Evolutionary conservation across 345 rosid genomes (phyloP), one percentile per base, ranked within the genome.

Genomic region (Arabidopsis arenosa): DNA sequence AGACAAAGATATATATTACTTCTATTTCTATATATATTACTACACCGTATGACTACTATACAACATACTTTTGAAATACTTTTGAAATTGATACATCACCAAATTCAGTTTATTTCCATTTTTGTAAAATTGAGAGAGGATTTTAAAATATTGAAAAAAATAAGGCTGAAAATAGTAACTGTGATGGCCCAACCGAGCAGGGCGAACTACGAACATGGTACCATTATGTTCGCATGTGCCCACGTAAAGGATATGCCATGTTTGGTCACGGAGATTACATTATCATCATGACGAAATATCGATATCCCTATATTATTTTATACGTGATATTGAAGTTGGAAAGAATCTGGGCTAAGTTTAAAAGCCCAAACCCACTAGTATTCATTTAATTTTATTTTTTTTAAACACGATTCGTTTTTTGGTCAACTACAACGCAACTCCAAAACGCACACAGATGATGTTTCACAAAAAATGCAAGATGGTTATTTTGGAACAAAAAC

Each of bases 81-180:
- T 55, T 57, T 35, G 4, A n/a, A n/a, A 57, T 33, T 57, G 13
- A 57, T 2, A 35, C 26, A 57, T 4, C 63, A 57, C 26, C 23
- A 37, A 59, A 47, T 56, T 43, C 55, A 56, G 55, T 43, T 64
- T 53, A 47, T 11, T 23, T 41, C 14, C 4, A 9, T 55, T 37
- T 68, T 57, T 70, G 58, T 59, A 59, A 59, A 45, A 59, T 21
- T 23, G 66, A 58, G 56, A 51, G 33, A 66, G 18, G 30, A 64
- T 30, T 45, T 64, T 28, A 28, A 28, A 44, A 63, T 44, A 44
- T n/a, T 63, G 7, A 9, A 15, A 23, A 23, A 7, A 12, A 37
- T 54, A 28, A 44, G 23, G 60, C 23, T 21, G 61, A 52, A 26
- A 37, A 67, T 37, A 8, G 37, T 40, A 41, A 68, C 11, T 26